Evolutionary conservation across 495 filamentous ascomycete genomes (phyloP), one percentile per base, ranked within the genome.

Genomic region (Parathielavia appendiculata): DNA sequence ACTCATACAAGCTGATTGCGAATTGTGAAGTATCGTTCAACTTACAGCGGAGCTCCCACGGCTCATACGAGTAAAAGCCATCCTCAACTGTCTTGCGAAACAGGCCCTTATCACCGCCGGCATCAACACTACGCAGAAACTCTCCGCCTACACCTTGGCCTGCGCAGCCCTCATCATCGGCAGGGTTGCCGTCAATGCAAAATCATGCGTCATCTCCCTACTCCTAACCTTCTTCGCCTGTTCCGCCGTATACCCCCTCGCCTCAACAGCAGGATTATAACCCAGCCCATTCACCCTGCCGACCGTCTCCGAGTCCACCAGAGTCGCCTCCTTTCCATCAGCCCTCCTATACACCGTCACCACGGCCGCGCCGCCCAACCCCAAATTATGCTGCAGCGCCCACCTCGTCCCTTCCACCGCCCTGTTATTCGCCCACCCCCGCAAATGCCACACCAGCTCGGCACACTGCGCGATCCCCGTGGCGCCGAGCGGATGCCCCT

Each of bases 361-460:
- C 0, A 98, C 91, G 3, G 84, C 91, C 2, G 92, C 93, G 56
- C 93, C 93, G 2, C 93, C 93, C 22, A 98, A 75, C 0, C 93
- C 93, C 4, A 98, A 75, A 66, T 98, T 98, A 71, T 98, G 93
- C 75, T 97, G 93, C 71, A 98, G 71, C 45, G 89, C 88, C 43
- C 79, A 83, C 48, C 71, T 79, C 0, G 91, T 89, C 16, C 82
- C 81, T 16, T 79, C 73, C 9, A 91, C 83, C 10, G 83, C 73
- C 26, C 93, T 79, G 74, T 98, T 97, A 66, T 91, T 95, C 12
- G 92, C 93, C 93, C 93, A 97, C 4, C 93, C 93, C 47, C 93
- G 78, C 67, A 98, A 76, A 62, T 98, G 93, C 93, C 93, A 98
- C 22, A 95, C 89, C 41, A 98, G 72, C 74, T 98, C 93, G 2